Evolutionary conservation across 2,329 filamentous ascomycete genomes (phyloP).

Genomic region (Cladosporium velox): DNA sequence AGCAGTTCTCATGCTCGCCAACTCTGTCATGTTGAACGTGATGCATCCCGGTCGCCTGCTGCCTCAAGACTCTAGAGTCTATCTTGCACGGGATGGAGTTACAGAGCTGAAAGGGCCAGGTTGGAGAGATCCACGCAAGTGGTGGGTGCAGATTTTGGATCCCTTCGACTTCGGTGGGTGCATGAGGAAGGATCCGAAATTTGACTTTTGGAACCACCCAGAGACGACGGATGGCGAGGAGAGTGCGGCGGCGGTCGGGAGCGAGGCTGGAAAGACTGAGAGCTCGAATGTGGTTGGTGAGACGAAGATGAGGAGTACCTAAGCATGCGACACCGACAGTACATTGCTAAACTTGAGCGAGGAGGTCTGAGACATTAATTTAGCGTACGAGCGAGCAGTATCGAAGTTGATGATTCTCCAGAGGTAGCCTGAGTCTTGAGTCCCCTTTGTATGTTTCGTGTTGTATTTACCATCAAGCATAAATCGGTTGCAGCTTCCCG

Average conservation of each 20-base stretch:
- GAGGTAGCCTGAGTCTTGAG: no score
- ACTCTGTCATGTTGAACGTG: constrained; percentile 50
- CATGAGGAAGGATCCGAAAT: constrained; percentile 5
- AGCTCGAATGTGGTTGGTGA: neutral
- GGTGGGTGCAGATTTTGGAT: constrained; percentile 30
- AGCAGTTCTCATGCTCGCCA: constrained; percentile 54
- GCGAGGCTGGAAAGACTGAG: neutral
- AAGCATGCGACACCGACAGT: neutral
- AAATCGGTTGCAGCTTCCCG: constrained; percentile 32
- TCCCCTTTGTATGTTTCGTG: no score
- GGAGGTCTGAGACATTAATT: no score
- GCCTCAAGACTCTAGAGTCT: constrained; percentile 53
- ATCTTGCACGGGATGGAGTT: constrained; percentile 52
- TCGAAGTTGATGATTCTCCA: no score
- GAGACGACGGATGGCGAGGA: neutral
- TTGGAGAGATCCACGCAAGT: constrained; percentile 30
- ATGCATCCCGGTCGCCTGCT: constrained; percentile 55
- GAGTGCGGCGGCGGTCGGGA: neutral
- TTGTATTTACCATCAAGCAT: constrained; percentile 4
- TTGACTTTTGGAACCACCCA: constrained; percentile 18
- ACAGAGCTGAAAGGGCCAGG: constrained; percentile 46
- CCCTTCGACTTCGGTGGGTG: constrained; percentile 34
- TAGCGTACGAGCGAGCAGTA: no score
- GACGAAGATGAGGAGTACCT: neutral
- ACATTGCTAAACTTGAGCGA: no score